These are phyloP conservation scores for Metroxylon sagu DNA, from an alignment of 176 grass and related monocot genomes.

Conservation along the genomic window DNA sequence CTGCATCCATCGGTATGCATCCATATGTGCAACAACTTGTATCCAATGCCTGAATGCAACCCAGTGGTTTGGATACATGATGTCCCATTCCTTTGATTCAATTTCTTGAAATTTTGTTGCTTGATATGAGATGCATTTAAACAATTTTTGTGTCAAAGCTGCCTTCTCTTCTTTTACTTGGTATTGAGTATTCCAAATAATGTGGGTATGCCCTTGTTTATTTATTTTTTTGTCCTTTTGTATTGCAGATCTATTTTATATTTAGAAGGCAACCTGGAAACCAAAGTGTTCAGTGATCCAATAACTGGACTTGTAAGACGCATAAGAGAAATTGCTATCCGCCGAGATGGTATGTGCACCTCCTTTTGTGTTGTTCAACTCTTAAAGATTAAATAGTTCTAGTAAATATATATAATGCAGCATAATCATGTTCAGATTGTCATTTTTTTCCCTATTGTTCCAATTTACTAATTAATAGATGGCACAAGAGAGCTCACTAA, in stretches of 20 bases:
- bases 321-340: conserved; percentile 89
- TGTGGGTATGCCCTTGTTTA: background rate
- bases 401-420: background rate
- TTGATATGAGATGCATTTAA: too few species aligned
- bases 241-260: conserved; percentile 70
- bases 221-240: background rate
- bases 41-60: too few species aligned
- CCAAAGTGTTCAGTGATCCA: conserved; percentile 79
- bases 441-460: background rate
- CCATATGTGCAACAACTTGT: too few species aligned
- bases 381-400: background rate
- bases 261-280: conserved; percentile 94
- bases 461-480: too few species aligned
- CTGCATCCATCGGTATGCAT: too few species aligned
- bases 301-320: conserved; percentile 76
- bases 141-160: too few species aligned
- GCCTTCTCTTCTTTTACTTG: too few species aligned
- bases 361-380: conserved; percentile 1
- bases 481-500: too few species aligned
- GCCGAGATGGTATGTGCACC: conserved; percentile 47
- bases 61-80: too few species aligned
- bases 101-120: too few species aligned
- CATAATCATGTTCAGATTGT: background rate
- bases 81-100: too few species aligned
- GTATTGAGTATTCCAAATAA: too few species aligned